phyloP scores from a whole-genome alignment of 371 early-diverging fungal genomes.

The Mucor sp. region DNA sequence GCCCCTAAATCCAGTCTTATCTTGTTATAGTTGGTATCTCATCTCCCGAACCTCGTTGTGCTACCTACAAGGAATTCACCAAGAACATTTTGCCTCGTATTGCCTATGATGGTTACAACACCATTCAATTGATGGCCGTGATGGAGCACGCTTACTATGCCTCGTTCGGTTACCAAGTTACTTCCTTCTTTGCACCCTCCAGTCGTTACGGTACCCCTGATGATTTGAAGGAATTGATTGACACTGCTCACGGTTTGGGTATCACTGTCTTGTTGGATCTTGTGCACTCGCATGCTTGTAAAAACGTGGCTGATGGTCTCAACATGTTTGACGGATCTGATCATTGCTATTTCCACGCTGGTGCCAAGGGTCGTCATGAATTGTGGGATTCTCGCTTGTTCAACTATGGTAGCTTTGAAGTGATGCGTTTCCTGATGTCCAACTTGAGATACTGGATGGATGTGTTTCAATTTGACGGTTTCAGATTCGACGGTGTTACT shows the following conservation, averaged over 20 bases:
- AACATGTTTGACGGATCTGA: constrained; percentile 96
- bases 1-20: not conserved
- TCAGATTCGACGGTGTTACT: constrained; percentile 97
- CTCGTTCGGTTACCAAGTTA: constrained; percentile 96
- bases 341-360: constrained; percentile 94
- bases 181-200: constrained; percentile 91
- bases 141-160: constrained; percentile 99
- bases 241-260: constrained; percentile 92
- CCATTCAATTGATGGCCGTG: constrained; percentile 96
- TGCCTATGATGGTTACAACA: constrained; percentile 88
- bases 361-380: constrained; percentile 84
- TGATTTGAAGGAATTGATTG: constrained; percentile 85
- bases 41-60: constrained; percentile 79
- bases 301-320: constrained; percentile 92
- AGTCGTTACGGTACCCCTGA: constrained; percentile 93
- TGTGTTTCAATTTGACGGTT: constrained; percentile 93
- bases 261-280: constrained; percentile 91
- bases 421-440: constrained; percentile 89
- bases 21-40: constrained; percentile 82
- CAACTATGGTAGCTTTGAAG: constrained; percentile 91
- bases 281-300: constrained; percentile 97
- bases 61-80: constrained; percentile 88
- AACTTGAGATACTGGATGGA: constrained; percentile 93
- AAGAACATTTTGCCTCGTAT: constrained; percentile 87
- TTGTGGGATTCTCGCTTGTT: constrained; percentile 95